These are phyloP conservation scores for Spongispora temasekensis DNA, from an alignment of 1,284 basidiomycete species.

Conservation along the genomic window DNA sequence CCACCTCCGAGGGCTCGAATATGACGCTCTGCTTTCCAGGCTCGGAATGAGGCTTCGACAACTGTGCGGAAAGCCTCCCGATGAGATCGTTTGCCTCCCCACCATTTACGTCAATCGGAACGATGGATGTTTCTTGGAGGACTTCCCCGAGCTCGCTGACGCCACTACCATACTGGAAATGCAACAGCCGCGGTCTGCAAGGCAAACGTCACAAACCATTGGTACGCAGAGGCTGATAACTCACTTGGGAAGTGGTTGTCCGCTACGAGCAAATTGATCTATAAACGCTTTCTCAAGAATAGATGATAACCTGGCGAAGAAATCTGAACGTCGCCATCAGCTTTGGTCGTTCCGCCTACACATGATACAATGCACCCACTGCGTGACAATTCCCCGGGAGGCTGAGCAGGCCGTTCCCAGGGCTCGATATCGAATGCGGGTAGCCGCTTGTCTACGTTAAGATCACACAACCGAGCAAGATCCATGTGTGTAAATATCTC, in stretches of 20 bases:
- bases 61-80: conserved; percentile 52
- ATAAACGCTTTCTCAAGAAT: conserved; percentile 38
- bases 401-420: conserved; percentile 37
- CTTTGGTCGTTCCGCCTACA: not conserved
- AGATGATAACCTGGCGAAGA: conserved; percentile 40
- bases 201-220: conserved; percentile 2
- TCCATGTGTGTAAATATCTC: conserved; percentile 70
- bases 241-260: conserved; percentile 36
- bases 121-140: conserved; percentile 40
- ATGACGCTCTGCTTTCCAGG: conserved; percentile 52
- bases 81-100: conserved; percentile 56
- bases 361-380: conserved; percentile 27
- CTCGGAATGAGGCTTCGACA: conserved; percentile 36
- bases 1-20: conserved; percentile 57
- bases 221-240: not conserved
- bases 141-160: conserved; percentile 34
- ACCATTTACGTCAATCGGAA: conserved; percentile 43
- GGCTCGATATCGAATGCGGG: conserved; percentile 37
- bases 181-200: conserved; percentile 38
- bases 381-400: conserved; percentile 42
- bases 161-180: conserved; percentile 43
- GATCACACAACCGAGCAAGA: conserved; percentile 42
- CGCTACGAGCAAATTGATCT: conserved; percentile 27
- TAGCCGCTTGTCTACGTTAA: conserved; percentile 42
- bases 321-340: conserved; percentile 31